Base-by-base conservation (phyloP, 208 protist genomes). In the Leishmania arabica region DNA sequence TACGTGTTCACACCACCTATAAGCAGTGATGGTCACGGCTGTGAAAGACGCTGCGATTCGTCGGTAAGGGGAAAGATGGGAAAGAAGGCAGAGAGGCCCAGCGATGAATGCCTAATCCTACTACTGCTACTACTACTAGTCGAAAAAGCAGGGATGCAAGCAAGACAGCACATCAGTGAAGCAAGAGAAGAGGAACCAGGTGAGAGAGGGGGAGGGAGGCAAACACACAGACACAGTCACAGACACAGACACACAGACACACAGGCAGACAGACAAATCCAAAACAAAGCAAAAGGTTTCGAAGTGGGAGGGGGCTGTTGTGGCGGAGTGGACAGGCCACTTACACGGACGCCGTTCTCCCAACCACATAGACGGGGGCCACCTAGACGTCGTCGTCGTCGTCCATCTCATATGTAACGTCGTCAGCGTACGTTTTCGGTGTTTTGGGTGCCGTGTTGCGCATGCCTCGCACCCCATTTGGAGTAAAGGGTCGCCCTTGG, bases 401-500 rank as follows among this genome's bases (percentile, higher is more conserved):
- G 6, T 60, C 73, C 56, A 56, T 68, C 34, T 85, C 82, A 24
- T 85, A 81, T 15, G 82, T 85, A 73, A 82, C 65, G 47, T 85
- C 82, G 27, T 81, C 81, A 27, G 54, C 75, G 62, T 73, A 81
- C 34, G 79, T 78, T 37, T 79, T 65, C 31, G 75, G 72, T 42
- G 79, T 87, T 24, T 77, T 65, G 47, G 65, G 75, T 21, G 79
- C 45, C 42, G 53, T 37, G 37, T 75, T 80, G 70, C 80, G 74
- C 49, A 58, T 53, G 4, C 85, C 84, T 47, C 87, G 87, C 9
- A 93, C 88, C 27, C 87, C 87, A 47, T 84, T 87, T 8, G 87
- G 71, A 2, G 89, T 93, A 60, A 93, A 93, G 47, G 87, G 87
- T 6, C 89, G 79, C 2, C 89, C 89, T 58, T 88, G 77, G 82